Base-by-base conservation (phyloP, 2,329 filamentous ascomycete genomes). In the Zasmidium citrigriseum region DNA sequence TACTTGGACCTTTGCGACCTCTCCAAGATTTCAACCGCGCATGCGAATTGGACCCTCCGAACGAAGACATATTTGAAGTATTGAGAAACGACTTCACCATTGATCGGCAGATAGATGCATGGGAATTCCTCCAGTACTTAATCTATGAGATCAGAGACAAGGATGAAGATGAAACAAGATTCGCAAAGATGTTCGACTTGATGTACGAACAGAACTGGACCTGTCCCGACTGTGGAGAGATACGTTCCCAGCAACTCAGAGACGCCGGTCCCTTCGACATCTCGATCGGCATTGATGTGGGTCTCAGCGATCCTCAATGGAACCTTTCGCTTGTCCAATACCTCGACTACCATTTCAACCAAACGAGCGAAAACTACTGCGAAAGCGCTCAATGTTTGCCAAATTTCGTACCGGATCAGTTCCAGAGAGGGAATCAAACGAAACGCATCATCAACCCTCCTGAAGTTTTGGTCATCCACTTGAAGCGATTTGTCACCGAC, bases 61-160 rank as follows among this genome's bases (percentile, higher is more conserved):
- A 16, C n/a, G 34, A 51, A 24, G 4, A 4, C 10, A 14, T 11
- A 3, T 23, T 49, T 23, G 47, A 27, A 7, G 47, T 47, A 16
- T 10, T 58, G 12, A 22, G 44, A 14, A 21, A 50, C 10, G 48
- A 58, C 10, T 55, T 58, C 22, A 4, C 24, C 1, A 16, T 14
- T 1, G 24, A 49, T 16, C 10, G 20, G 4, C 59, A 62, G 41
- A 27, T 20, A 22, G 59, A 59, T 47, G 20, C 52, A 1, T 48
- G 46, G 9, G 55, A 57, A 7, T 59, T 59, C 24, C 16, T 62
- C 21, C 27, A 34, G 5, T 62, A 59, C 22, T 45, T 62, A 4
- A 16, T 62, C 2, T 21, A 48, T n/a, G 53, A 56, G 4, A 44
- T 56, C 11, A 12, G 29, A 16, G 29, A 27, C 3, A 57, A 52